phyloP scores from a whole-genome alignment of 306 rosid species.

The Fragaria vesca region DNA sequence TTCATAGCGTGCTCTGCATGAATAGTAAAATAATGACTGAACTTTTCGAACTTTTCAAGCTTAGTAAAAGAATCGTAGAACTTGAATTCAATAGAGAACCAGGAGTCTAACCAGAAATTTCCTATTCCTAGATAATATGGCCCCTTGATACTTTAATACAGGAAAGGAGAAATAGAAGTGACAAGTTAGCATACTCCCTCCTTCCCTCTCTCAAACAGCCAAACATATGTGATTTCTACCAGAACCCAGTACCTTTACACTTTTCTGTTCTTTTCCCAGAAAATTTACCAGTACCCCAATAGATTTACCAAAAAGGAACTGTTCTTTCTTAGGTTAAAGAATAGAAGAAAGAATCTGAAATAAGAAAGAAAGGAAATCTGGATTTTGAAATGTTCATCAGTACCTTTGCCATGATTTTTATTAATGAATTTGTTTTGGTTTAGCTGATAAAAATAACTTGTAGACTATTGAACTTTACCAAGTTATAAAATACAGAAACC shows the following conservation, averaged over 20 bases:
- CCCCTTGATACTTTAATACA: background rate
- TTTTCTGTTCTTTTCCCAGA: background rate
- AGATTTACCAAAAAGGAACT: background rate
- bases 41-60: background rate
- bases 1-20: constrained; percentile 90
- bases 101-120: constrained; percentile 6
- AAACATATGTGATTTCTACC: background rate
- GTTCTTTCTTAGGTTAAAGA: background rate
- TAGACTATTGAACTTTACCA: background rate
- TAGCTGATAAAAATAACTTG: background rate
- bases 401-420: background rate
- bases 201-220: too few relatives aligned
- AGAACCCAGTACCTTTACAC: background rate
- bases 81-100: background rate
- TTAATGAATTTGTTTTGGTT: too few relatives aligned
- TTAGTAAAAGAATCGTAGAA: constrained; percentile 12
- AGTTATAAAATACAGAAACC: too few relatives aligned
- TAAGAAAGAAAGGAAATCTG: background rate
- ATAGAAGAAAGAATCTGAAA: background rate
- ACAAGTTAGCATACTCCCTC: too few relatives aligned
- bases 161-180: background rate
- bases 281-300: background rate
- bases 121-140: background rate
- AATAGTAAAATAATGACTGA: constrained; percentile 19
- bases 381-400: background rate